These are phyloP conservation scores for Phytopythium montanum DNA, from an alignment of 352 stramenopile genomes.

Conservation along the genomic window DNA sequence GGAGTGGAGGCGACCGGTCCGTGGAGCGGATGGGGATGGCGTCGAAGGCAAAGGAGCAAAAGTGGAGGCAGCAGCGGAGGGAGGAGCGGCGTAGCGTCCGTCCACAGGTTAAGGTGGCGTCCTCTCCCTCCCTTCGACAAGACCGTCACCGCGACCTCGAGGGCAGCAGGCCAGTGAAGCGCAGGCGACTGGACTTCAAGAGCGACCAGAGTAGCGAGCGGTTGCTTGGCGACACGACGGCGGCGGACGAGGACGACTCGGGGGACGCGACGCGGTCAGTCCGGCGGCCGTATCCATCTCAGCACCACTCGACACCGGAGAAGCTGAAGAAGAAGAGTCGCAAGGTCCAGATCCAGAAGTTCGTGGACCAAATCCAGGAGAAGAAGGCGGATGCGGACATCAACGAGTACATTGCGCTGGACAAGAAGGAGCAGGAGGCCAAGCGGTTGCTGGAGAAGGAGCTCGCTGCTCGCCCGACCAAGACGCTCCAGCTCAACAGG, in stretches of 20 bases:
- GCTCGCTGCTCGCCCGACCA: not conserved
- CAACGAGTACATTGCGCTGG: conserved; percentile 28
- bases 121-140: not conserved
- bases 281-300: not conserved
- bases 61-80: not conserved
- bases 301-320: not conserved
- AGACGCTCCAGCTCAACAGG: conserved; percentile 3
- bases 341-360: conserved; percentile 18
- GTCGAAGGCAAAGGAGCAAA: not conserved
- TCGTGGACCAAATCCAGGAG: conserved; percentile 27
- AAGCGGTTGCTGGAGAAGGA: conserved; percentile 10
- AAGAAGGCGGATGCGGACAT: conserved; percentile 19
- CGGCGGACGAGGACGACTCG: not conserved
- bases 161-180: conserved; percentile 16
- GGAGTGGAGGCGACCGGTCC: not conserved
- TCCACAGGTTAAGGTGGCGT: not conserved
- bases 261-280: not conserved
- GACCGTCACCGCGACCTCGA: not conserved
- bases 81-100: not conserved
- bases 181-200: conserved; percentile 13
- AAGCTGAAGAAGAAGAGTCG: conserved; percentile 16
- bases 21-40: not conserved
- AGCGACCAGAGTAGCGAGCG: not conserved
- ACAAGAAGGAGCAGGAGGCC: conserved; percentile 17
- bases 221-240: not conserved